Conservation (phyloP, 2,329 filamentous ascomycete genomes). For the Xylaria sp. region DNA sequence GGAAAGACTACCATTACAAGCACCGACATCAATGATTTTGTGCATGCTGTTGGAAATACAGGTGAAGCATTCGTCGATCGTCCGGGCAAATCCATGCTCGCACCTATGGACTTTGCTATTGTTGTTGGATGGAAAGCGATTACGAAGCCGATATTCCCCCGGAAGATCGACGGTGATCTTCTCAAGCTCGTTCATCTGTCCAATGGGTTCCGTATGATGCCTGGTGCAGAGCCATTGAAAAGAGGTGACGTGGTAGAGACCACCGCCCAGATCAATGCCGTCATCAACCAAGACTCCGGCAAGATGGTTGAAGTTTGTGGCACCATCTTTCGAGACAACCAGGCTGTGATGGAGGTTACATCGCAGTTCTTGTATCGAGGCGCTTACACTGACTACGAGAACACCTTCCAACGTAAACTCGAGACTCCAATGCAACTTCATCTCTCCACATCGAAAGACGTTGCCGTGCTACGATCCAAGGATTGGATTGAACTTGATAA, state of each 20-base stretch:
- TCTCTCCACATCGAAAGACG: constrained; percentile 84
- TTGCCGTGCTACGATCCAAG: constrained; percentile 93
- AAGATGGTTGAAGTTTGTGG: constrained; percentile 99
- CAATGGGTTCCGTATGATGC: constrained; percentile 98
- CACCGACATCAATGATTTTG: constrained; percentile 96
- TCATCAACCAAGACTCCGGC: constrained; percentile 96
- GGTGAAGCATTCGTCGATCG: constrained; percentile 97
- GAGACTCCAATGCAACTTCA: constrained; percentile 96
- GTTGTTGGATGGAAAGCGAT: constrained; percentile 99
- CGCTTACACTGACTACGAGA: constrained; percentile 89
- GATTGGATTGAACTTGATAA: constrained; percentile 92
- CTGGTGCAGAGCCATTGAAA: constrained; percentile 91
- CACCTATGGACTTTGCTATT: constrained; percentile 98
- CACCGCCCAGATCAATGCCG: constrained; percentile 93
- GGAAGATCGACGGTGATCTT: constrained; percentile 92
- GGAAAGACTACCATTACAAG: constrained; percentile 85
- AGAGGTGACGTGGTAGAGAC: constrained; percentile 93
- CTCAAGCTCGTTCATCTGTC: constrained; percentile 96
- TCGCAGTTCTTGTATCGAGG: constrained; percentile 98
- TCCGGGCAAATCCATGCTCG: constrained; percentile 90
- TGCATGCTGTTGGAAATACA: constrained; percentile 98
- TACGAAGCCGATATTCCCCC: constrained; percentile 98
- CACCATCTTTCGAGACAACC: constrained; percentile 82
- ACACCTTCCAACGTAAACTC: constrained; percentile 97
- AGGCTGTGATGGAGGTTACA: constrained; percentile 96